Evolutionary conservation across 371 early-diverging fungal genomes (phyloP), one percentile per base, ranked within the genome.

Genomic region (Hamiltosporidium magnivora): DNA sequence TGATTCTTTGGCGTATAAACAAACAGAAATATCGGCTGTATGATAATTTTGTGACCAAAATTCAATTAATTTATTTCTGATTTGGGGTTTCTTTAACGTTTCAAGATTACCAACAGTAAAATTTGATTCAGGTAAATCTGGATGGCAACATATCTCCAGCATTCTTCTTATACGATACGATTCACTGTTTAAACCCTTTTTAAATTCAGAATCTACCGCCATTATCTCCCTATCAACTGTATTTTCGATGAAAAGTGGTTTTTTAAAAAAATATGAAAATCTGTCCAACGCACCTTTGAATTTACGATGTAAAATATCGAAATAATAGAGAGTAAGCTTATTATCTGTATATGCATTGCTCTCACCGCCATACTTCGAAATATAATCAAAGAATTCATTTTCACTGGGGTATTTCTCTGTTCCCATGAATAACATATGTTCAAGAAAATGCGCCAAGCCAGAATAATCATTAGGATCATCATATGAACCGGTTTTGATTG

Each of bases 371-470:
- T 79, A 60, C 40, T 49, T 58, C 36, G 46, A 49, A 8, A 81
- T 44, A 67, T 72, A 81, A 1, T 70, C 63, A 63, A 66, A 63
- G 61, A 74, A 79, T 1, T 61, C 70, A 52, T 79, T 76, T 61
- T 79, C 82, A 40, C 59, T 63, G 53, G 76, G 79, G 68, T 79
- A 73, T 53, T 73, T 69, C 54, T 68, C 69, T 39, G 79, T 79
- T 1, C 82, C 82, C 79, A 81, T 79, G 71, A 81, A 81, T 25
- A 81, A 68, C 76, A 81, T 75, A 56, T 81, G 82, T 68, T 81
- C 82, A 4, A 81, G 69, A 61, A 81, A 81, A 61, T 81, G 82
- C 9, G 79, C 72, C 60, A 81, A 38, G 0, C 82, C 82, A 8
- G 61, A 61, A 14, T 55, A 41, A 14, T 54, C 64, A 0, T 12